A percentile compares a stretch with the other conserved stretches of the same genome.
Evolutionary conservation across 345 rosid species (phyloP).

Genomic region (Eucalyptus globulus): DNA sequence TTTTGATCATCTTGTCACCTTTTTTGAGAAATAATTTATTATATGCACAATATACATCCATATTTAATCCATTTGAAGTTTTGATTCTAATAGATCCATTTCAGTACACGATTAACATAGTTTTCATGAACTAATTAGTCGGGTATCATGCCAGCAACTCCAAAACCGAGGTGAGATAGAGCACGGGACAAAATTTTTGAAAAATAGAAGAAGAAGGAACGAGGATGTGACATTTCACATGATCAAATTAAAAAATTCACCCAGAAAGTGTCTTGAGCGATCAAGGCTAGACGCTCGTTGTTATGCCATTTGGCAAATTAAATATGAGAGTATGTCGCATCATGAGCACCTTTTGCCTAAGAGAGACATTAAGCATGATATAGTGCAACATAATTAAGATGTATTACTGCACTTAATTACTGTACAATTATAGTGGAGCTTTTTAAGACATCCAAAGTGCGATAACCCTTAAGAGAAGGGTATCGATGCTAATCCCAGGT

Average conservation of each 20-base stretch:
- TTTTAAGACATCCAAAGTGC: background rate
- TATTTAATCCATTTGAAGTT: too few species aligned
- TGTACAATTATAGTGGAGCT: background rate
- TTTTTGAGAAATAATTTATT: too few species aligned
- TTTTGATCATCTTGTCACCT: too few species aligned
- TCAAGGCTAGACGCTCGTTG: too few species aligned
- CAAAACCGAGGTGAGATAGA: too few species aligned
- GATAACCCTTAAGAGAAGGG: background rate
- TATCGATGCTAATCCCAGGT: background rate
- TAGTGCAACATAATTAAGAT: background rate
- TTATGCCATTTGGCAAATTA: too few species aligned
- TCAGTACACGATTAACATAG: accelerated
- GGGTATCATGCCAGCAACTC: background rate
- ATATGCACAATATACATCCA: too few species aligned
- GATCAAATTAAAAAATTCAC: too few species aligned
- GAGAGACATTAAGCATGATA: background rate
- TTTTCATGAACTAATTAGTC: background rate
- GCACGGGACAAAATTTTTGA: accelerated
- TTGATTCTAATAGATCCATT: too few species aligned
- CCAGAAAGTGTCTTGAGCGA: too few species aligned
- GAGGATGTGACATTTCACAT: too few species aligned
- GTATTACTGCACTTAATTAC: background rate
- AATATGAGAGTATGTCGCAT: background rate
- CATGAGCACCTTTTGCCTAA: background rate
- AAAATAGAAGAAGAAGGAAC: too few species aligned